Percentiles rank a stretch among this genome's conserved stretches.
These are phyloP conservation scores for Ascochyta viciae-villosae DNA, from an alignment of 2,329 filamentous ascomycete genomes.

Conservation along the genomic window DNA sequence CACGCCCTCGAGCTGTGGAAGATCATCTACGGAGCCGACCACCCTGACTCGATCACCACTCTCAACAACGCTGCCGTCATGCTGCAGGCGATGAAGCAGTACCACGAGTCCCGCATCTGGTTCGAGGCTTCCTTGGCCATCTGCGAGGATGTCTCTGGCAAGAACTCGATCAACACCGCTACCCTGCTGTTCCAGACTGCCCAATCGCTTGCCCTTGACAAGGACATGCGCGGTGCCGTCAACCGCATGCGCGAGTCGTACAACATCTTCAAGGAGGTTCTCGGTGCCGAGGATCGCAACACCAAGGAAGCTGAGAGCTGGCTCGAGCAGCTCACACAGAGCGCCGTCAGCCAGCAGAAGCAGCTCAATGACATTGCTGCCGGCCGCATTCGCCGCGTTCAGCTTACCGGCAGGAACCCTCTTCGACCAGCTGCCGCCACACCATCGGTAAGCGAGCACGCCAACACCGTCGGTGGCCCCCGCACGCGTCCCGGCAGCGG, in stretches of 20 bases:
- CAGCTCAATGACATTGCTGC: constrained; percentile 85
- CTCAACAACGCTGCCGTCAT: constrained; percentile 99
- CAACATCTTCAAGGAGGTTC: constrained; percentile 88
- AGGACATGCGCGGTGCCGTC: constrained; percentile 90
- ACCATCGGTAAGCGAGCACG: constrained; percentile 60
- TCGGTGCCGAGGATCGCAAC: constrained; percentile 92
- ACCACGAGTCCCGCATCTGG: constrained; percentile 93
- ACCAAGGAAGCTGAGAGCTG: constrained; percentile 97
- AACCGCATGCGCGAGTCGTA: constrained; percentile 95
- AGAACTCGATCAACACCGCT: constrained; percentile 88
- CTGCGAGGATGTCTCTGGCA: constrained; percentile 88
- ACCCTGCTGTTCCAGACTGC: constrained; percentile 97
- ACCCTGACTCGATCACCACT: constrained; percentile 97
- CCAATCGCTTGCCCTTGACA: constrained; percentile 92
- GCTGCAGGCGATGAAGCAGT: constrained; percentile 94
- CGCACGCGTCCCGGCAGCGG: constrained; percentile 43
- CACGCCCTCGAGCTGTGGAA: constrained; percentile 97
- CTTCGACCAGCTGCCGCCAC: constrained; percentile 69
- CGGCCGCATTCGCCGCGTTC: constrained; percentile 74
- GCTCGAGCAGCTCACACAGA: constrained; percentile 95
- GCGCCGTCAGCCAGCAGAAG: constrained; percentile 92
- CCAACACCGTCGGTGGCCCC: constrained; percentile 47
- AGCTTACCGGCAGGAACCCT: constrained; percentile 64
- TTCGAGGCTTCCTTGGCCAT: constrained; percentile 91
- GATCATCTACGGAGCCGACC: constrained; percentile 89